Conservation (phyloP, 2,329 filamentous ascomycete species). For the Saccharata proteae region DNA sequence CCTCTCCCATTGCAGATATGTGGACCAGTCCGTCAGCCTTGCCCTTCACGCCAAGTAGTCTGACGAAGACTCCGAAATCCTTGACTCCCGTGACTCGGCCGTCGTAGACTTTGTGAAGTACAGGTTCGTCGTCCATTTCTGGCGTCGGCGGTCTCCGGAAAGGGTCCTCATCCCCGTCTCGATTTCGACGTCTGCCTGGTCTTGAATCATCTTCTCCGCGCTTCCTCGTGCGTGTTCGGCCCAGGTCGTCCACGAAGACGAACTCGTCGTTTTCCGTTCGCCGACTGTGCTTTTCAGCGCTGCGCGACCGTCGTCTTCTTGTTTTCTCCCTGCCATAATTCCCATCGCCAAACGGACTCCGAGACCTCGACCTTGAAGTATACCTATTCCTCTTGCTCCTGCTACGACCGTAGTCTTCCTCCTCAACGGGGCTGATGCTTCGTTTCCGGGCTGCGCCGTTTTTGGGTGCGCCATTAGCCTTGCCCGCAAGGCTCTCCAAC, state of each 20-base stretch:
- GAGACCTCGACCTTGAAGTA: slow-evolving; percentile 40
- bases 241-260: slow-evolving; percentile 49
- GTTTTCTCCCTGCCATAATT: no score
- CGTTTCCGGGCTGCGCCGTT: slow-evolving; percentile 42
- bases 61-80: slow-evolving; percentile 92
- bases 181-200: slow-evolving; percentile 31
- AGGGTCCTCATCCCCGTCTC: slow-evolving; percentile 37
- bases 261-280: slow-evolving; percentile 38
- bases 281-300: slow-evolving; percentile 19
- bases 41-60: slow-evolving; percentile 72
- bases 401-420: slow-evolving; percentile 31
- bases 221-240: slow-evolving; percentile 31
- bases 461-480: slow-evolving; percentile 36
- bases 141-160: slow-evolving; percentile 54
- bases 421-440: slow-evolving; percentile 45
- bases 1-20: slow-evolving; percentile 75
- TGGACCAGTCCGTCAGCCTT: slow-evolving; percentile 91
- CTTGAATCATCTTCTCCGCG: slow-evolving; percentile 18
- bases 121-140: slow-evolving; percentile 70
- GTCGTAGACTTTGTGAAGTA: slow-evolving; percentile 78
- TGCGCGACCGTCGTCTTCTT: slow-evolving; percentile 11
- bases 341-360: no score
- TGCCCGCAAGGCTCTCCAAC: slow-evolving; percentile 72
- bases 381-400: slow-evolving; percentile 29
- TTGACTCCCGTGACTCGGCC: slow-evolving; percentile 86